Evolutionary conservation across 345 rosid species (phyloP), one percentile per base, ranked within the genome.

Genomic region (Populus davidiana): DNA sequence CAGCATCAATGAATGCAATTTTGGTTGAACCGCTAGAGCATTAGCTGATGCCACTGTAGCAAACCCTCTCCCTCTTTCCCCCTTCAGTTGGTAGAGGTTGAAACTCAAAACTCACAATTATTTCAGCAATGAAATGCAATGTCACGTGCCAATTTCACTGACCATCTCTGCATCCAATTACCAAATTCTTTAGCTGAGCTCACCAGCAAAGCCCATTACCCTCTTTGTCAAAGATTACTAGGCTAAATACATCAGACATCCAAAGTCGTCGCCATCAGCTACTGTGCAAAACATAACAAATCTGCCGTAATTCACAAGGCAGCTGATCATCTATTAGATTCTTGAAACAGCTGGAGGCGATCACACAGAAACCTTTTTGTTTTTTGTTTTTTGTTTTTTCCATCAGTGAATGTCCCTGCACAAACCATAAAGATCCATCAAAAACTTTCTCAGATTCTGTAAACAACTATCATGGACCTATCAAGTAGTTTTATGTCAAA

Each of bases 341-440:
- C 74, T 70, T 44, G 31, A 59, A 25, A n/a, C n/a, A 67, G n/a
- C 20, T 33, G 23, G 38, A 31, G 43, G 73, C 47, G 43, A n/a
- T 78, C 75, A 35, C 54, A 52, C 14, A 23, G 69, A 44, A 50
- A 11, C 16, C n/a, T 20, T 16, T 11, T 62, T 68, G n/a, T 71
- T 17, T 75, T 38, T 65, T 25, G 25, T 25, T 25, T 25, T 25
- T 25, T 25, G 25, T 16, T 21, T 31, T 4, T 33, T 2, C 35
- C 35, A 33, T 33, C 35, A 25, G 35, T 31, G n/a, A 2, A 52
- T 61, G 62, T 50, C 74, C 77, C 85, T 71, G 75, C 85, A 71
- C 21, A 72, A 38, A 16, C 70, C 41, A 67, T 33, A 5, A 35
- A 38, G 49, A 39, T 64, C 73, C 66, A 68, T 59, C 78, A 80